These are phyloP conservation scores for Linderniella brevidens DNA, from an alignment of 257 asterid genomes.

Conservation along the genomic window DNA sequence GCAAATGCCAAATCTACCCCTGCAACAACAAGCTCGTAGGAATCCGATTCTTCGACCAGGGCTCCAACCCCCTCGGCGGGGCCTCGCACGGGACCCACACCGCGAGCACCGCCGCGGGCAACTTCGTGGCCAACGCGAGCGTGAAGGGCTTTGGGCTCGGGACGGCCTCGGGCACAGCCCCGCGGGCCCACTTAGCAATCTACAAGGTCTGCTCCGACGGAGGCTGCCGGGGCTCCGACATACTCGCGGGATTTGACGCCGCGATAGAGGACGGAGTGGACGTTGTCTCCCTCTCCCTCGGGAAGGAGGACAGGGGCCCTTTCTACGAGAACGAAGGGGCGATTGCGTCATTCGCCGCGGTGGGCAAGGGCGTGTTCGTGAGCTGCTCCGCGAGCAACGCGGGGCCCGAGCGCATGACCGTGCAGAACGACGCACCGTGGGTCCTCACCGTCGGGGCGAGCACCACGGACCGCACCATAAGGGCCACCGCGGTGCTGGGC, in stretches of 20 bases:
- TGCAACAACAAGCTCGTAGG: conserved; percentile 32
- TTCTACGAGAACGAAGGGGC: conserved; percentile 7
- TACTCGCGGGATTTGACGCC: conserved; percentile 28
- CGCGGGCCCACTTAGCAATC: conserved; percentile 30
- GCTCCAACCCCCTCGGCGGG: conserved; percentile 11
- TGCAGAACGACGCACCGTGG: conserved; percentile 19
- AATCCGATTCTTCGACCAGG: conserved; percentile 12
- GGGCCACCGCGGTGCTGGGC: conserved; percentile 11
- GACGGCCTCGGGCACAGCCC: conserved; percentile 32
- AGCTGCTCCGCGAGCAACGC: conserved; percentile 15
- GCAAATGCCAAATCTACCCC: conserved; percentile 18
- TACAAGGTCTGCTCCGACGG: conserved; percentile 19
- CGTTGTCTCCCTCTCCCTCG: conserved; percentile 15
- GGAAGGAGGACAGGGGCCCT: not conserved
- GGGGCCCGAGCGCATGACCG: conserved; percentile 5
- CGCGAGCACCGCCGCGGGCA: conserved; percentile 38
- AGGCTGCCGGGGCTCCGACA: conserved; percentile 6
- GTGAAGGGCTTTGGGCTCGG: conserved; percentile 26
- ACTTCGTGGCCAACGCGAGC: conserved; percentile 19
- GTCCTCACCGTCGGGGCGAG: conserved; percentile 23
- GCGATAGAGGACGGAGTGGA: conserved; percentile 29
- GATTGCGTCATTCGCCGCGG: conserved; percentile 13
- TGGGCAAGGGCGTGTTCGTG: conserved; percentile 15
- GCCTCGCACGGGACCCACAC: conserved; percentile 34
- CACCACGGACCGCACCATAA: conserved; percentile 12